Base-by-base conservation (phyloP, 345 rosid species). In the Boechera divaricarpa region DNA sequence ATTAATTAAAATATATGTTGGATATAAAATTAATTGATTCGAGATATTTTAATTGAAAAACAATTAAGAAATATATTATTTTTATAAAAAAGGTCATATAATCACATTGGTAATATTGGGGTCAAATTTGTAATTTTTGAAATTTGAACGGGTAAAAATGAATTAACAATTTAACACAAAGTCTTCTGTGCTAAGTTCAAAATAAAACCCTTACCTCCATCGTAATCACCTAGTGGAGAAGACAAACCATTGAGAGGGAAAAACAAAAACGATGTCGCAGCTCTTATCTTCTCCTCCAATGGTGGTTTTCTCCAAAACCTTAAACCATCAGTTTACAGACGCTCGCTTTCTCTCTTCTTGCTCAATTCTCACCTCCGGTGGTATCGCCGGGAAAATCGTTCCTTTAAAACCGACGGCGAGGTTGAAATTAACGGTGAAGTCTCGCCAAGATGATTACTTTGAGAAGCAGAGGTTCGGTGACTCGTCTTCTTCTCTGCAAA, bases 371-470 rank as follows among this genome's bases (percentile, higher is more conserved):
- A 55, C 54, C 33, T 15, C 16, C 63, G 21, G 63, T 73, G 58
- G 65, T n/a, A 47, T 75, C 24, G 4, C 47, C 69, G 69, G 53
- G 29, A 78, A 75, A 68, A 36, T 64, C 63, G 41, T 77, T 29
- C 66, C 84, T 4, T 29, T 72, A 9, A 51, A 81, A 58, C 75
- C 76, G 63, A 71, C 49, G 61, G 39, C 59, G 35, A 69, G 65
- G 76, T 72, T 75, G 69, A 72, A 76, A 35, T 76, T 85, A 66
- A 70, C 85, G 10, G 76, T 90, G 18, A 83, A 83, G 73, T 86
- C 88, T 82, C 86, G 91, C 8, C 94, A 87, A 59, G 75, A 85
- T 18, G 89, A 91, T 76, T 87, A 84, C 82, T 82, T 73, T 39
- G 87, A 81, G 73, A 78, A 82, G 69, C 77, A 82, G 74, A 80